Conservation (phyloP, 345 rosid species). For the Schrenkiella parvula region DNA sequence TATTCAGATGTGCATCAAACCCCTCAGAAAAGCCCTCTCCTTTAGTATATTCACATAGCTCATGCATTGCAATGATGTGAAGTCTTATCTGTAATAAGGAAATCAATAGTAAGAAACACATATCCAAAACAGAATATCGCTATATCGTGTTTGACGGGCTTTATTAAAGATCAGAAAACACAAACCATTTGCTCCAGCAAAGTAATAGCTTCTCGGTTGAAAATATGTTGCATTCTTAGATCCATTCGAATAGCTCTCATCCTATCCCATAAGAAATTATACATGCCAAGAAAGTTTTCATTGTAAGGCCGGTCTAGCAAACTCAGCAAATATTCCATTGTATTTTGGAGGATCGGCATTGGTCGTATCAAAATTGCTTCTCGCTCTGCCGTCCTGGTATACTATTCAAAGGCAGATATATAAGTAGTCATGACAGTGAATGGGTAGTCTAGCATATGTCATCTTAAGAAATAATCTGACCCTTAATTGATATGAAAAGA, state of each 20-base stretch:
- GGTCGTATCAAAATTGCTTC: conserved; percentile 89
- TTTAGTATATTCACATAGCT: conserved; percentile 84
- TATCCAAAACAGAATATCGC: conserved; percentile 1
- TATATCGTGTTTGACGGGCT: background rate
- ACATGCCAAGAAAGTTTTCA: conserved; percentile 74
- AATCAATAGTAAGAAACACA: conserved; percentile 25
- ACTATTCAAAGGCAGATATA: conserved; percentile 44
- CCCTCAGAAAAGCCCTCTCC: conserved; percentile 99
- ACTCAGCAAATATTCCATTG: conserved; percentile 71
- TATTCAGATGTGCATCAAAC: conserved; percentile 96
- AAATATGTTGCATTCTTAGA: conserved; percentile 95
- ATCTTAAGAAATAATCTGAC: conserved; percentile 8
- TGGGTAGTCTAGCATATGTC: background rate
- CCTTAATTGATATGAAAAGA: background rate
- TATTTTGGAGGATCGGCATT: conserved; percentile 78
- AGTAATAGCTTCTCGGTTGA: conserved; percentile 67
- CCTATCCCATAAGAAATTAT: conserved; percentile 97
- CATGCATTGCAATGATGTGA: conserved; percentile 95
- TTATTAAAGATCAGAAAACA: conserved; percentile 13
- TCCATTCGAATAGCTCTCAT: conserved; percentile 98
- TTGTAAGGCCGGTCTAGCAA: conserved; percentile 86
- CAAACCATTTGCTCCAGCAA: conserved; percentile 97
- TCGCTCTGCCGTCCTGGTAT: conserved; percentile 90
- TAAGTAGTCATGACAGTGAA: conserved; percentile 27
- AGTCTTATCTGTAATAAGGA: conserved; percentile 76